Evolutionary conservation across 2,329 filamentous ascomycete species (phyloP).

Genomic region (Neonectria punicea): DNA sequence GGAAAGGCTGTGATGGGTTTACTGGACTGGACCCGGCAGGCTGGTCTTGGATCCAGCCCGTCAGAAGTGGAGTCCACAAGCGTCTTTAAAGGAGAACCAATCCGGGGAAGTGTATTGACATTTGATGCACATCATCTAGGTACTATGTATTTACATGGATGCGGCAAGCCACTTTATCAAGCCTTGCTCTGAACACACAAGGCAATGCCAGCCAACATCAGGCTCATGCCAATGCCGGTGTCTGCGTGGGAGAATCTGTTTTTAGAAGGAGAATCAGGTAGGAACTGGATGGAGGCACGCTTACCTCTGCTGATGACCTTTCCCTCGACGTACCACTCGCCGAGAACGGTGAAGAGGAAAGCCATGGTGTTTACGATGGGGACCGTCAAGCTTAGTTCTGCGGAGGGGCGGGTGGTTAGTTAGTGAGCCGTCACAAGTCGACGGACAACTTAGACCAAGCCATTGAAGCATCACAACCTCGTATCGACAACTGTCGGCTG

Average conservation of each 20-base stretch:
- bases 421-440: constrained; percentile 4
- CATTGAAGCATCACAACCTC: constrained; percentile 20
- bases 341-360: constrained; percentile 94
- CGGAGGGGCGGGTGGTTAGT: constrained; percentile 21
- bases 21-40: neutral
- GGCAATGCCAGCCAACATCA: constrained; percentile 83
- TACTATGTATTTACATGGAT: constrained; percentile 12
- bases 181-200: constrained; percentile 80
- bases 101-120: constrained; percentile 23
- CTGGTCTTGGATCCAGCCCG: constrained; percentile 8
- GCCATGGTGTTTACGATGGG: constrained; percentile 95
- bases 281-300: constrained; percentile 40
- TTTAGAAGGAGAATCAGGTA: neutral
- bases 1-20: neutral
- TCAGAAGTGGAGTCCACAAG: constrained; percentile 36
- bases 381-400: constrained; percentile 91
- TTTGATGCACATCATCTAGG: constrained; percentile 25
- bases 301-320: constrained; percentile 87
- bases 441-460: constrained; percentile 24
- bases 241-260: constrained; percentile 58
- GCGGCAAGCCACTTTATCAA: constrained; percentile 34
- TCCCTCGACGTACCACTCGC: constrained; percentile 93
- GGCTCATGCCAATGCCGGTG: constrained; percentile 82
- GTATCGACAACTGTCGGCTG: neutral
- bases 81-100: constrained; percentile 31